Base-by-base conservation (phyloP, 1,284 basidiomycete genomes). In the Fomitopsis palustris region DNA sequence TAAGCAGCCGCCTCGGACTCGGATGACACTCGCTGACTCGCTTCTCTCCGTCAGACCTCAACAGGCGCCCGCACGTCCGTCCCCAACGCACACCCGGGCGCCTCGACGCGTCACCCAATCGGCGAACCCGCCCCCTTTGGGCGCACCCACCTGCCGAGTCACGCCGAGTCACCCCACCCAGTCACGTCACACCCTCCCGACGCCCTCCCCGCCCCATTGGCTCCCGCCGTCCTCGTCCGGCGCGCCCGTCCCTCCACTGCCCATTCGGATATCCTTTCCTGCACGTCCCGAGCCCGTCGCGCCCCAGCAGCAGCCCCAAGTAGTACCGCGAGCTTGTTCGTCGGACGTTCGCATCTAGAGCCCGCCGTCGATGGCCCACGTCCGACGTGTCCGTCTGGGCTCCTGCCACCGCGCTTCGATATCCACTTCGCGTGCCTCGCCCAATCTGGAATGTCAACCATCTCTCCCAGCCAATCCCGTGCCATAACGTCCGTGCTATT, bases 1-100 rank as follows among this genome's bases (percentile, higher is more conserved):
- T 52, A 52, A 52, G 49, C 49, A 52, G 19, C 49, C 49, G 49
- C 49, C 49, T 52, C 49, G 49, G 45, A 45, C 21, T 45, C 43
- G 43, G 49, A 51, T 35, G 45, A 42, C 17, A 51, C 31, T 21
- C 31, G 49, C 31, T 52, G 49, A 52, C 49, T 33, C 5, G 31
- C 16, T 31, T 31, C 21, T 5, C 19, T 43, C 25, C 21, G 45
- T 43, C 41, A 43, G 9, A 43, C 41, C 7, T 7, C 39, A 7
- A 8, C 39, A 47, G 45, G 45, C 45, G 45, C 45, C 45, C 45
- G 21, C 25, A 8, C 25, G 25, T 47, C 45, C 45, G 45, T 21
- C 45, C 45, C 45, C 45, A 27, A n/a, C 45, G 45, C 45, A 47
- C 45, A 16, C 19, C 23, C 43, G 25, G 49, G 29, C 49, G 49